Evolutionary conservation across 2,329 filamentous ascomycete species (phyloP).

Genomic region (Aureobasidium sp.): DNA sequence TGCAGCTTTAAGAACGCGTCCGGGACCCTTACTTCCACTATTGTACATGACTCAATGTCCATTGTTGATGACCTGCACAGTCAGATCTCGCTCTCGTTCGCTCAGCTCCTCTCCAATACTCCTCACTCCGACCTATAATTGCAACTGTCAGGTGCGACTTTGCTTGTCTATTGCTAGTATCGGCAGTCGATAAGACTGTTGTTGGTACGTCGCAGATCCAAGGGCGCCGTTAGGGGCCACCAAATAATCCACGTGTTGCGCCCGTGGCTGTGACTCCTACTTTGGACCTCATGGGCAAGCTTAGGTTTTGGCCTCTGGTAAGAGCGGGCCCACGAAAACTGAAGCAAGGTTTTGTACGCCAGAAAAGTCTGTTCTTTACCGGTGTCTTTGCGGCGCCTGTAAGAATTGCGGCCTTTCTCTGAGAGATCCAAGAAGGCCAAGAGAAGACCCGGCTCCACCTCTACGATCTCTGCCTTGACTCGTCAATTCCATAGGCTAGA

Average conservation of each 20-base stretch:
- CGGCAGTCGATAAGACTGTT: conserved; percentile 9
- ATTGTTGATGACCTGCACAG: neutral
- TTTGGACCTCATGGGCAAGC: neutral
- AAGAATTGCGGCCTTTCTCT: neutral
- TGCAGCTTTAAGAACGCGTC: neutral
- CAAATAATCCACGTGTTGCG: neutral
- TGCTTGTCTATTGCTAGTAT: neutral
- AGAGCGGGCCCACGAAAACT: conserved; percentile 1
- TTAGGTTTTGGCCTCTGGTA: neutral
- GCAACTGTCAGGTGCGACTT: neutral
- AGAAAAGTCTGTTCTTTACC: conserved; percentile 7
- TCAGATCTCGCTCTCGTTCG: neutral
- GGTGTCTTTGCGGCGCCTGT: neutral
- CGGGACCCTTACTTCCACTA: neutral
- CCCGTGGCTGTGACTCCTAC: conserved; percentile 1
- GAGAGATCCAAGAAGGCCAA: neutral
- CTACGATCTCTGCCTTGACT: neutral
- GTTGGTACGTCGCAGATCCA: neutral
- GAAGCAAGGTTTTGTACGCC: neutral
- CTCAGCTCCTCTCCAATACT: too few relatives aligned
- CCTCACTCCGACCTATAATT: neutral
- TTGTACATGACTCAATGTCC: neutral
- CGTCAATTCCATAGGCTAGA: neutral
- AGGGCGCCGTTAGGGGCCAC: conserved; percentile 1
- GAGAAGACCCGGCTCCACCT: neutral